Conservation (phyloP, 139 green algal species). For the Chlamydomonas eustigma region DNA sequence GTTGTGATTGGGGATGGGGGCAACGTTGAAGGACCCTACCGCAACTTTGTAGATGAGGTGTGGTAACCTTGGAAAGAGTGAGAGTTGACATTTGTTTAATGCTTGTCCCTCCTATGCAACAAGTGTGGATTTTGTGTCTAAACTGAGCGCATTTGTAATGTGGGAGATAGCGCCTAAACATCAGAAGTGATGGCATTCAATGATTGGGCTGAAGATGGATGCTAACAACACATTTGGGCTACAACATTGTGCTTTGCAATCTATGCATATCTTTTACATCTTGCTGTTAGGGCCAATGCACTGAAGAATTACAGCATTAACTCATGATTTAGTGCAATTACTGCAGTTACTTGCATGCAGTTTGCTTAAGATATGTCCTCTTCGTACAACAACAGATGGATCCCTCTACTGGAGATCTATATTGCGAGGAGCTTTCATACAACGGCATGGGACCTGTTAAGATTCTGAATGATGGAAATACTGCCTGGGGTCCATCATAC, state of each 20-base stretch:
- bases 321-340: background rate
- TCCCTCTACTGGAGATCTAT: background rate
- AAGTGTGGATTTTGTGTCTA: no score
- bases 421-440: background rate
- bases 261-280: background rate
- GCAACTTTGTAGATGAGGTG: slow-evolving; percentile 27
- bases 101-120: no score
- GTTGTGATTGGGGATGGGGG: slow-evolving; percentile 25
- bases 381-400: background rate
- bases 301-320: background rate
- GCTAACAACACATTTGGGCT: background rate
- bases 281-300: background rate
- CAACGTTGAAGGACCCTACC: slow-evolving; percentile 33
- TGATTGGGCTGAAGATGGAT: no score
- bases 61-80: background rate
- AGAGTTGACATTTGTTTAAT: background rate
- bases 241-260: background rate
- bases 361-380: background rate
- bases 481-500: background rate
- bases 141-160: no score
- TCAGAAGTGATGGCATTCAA: no score
- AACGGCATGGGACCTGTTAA: background rate
- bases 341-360: background rate
- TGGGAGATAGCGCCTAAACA: no score
- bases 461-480: background rate